Evolutionary conservation across 495 filamentous ascomycete genomes (phyloP), one percentile per base, ranked within the genome.

Genomic region (Annulohypoxylon stygium): DNA sequence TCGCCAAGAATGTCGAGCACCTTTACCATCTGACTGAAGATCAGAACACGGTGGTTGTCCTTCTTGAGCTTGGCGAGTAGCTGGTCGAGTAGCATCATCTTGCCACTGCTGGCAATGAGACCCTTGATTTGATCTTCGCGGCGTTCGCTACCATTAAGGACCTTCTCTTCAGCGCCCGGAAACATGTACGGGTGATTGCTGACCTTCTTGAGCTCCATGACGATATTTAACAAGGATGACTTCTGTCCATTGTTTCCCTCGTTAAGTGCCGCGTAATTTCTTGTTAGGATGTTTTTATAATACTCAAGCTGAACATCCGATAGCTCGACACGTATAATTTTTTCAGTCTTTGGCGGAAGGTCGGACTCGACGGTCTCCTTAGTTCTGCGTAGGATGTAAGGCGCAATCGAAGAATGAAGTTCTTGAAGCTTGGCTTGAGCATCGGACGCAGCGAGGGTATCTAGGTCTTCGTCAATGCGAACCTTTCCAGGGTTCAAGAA

Each of bases 131-230:
- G 88, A 78, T 98, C 96, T 76, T 98, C 94, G 14, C 93, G 92
- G 10, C 92, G 88, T 26, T 86, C 86, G 76, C 89, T 92, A 9
- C 90, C 92, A 65, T 87, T 89, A 39, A 98, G 81, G 54, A 97
- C 92, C 45, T 90, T 92, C 36, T 95, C 93, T 79, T 98, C 96
- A 23, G 93, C 96, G 64, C 92, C 93, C 3, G 92, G 91, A 73
- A 99, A 97, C 91, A 98, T 97, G 83, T 97, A 97, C 4, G 96
- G 94, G 77, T 99, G 96, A 70, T 98, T 98, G 86, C 94, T 97
- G 71, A 94, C 93, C 80, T 99, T 99, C 85, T 98, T 98, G 75
- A 99, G 80, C 78, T 99, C 97, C 95, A 99, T 99, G 87, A 98
- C 97, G 77, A 99, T 97, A 81, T 99, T 99, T 62, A 98, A 81